A percentile compares a stretch with the other conserved stretches of the same genome.
Conservation (phyloP, 176 grass and related monocot species). For the Aegilops speltoides region DNA sequence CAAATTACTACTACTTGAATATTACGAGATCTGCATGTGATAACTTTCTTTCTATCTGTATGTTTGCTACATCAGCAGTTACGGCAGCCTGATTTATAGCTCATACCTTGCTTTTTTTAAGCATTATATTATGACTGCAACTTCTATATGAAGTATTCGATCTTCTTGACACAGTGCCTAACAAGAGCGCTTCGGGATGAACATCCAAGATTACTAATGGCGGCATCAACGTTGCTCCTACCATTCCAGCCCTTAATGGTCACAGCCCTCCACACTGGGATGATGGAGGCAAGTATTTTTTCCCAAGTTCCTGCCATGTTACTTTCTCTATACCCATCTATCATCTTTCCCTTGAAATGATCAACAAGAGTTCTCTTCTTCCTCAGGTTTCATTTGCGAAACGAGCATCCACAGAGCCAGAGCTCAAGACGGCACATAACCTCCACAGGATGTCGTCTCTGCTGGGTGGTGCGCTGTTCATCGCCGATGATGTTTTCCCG, state of each 20-base stretch:
- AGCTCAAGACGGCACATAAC: slow-evolving; percentile 70
- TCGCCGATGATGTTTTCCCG: slow-evolving; percentile 78
- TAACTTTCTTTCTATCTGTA: neutral
- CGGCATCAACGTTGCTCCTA: slow-evolving; percentile 80
- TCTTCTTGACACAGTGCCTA: slow-evolving; percentile 61
- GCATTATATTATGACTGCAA: slow-evolving; percentile 3
- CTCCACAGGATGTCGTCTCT: slow-evolving; percentile 82
- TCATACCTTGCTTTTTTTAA: neutral
- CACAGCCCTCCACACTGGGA: slow-evolving; percentile 86
- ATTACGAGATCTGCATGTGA: neutral
- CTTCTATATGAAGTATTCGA: slow-evolving; percentile 1
- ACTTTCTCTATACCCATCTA: no score
- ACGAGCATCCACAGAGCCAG: slow-evolving; percentile 63
- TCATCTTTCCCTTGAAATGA: neutral
- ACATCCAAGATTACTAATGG: slow-evolving; percentile 90
- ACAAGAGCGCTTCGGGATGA: slow-evolving; percentile 75
- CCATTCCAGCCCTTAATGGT: slow-evolving; percentile 96
- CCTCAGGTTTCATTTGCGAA: slow-evolving; percentile 77
- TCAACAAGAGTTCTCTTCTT: neutral
- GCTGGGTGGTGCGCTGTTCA: slow-evolving; percentile 77
- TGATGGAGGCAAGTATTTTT: slow-evolving; percentile 82
- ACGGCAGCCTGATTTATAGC: neutral
- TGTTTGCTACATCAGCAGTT: neutral
- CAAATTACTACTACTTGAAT: neutral
- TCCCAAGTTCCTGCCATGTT: neutral